These are phyloP conservation scores for Fusarium clavum DNA, from an alignment of 2,329 filamentous ascomycete genomes.

Conservation along the genomic window DNA sequence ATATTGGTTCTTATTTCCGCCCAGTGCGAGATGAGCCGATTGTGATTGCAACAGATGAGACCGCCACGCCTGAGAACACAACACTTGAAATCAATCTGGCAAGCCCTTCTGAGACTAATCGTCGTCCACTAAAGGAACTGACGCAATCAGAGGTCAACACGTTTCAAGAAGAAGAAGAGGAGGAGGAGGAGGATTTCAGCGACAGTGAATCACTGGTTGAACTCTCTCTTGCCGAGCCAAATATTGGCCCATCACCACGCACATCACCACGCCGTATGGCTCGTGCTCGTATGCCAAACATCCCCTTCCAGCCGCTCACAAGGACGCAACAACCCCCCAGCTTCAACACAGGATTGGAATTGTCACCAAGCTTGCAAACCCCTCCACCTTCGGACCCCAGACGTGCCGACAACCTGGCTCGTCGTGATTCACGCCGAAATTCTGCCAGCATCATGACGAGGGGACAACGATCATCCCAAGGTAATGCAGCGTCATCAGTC, in stretches of 20 bases:
- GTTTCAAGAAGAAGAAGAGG: conserved; percentile 33
- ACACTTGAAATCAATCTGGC: conserved; percentile 10
- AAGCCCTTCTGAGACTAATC: conserved; percentile 17
- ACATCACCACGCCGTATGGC: conserved; percentile 11
- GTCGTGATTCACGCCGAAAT: conserved; percentile 11
- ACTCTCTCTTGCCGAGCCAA: conserved; percentile 11
- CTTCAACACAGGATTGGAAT: not conserved
- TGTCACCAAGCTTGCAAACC: conserved; percentile 33
- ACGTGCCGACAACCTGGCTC: conserved; percentile 9
- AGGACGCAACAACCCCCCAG: conserved; percentile 8
- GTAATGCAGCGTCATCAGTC: conserved; percentile 1
- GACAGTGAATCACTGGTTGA: conserved; percentile 2
- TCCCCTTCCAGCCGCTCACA: conserved; percentile 17
- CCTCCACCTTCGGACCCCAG: conserved; percentile 45
- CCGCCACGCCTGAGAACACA: conserved; percentile 44
- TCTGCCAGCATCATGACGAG: conserved; percentile 7
- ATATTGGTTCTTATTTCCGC: conserved; percentile 51
- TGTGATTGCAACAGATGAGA: conserved; percentile 52
- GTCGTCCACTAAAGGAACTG: conserved; percentile 40
- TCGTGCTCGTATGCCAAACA: conserved; percentile 9
- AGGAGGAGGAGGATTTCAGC: conserved; percentile 19
- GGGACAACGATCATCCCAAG: conserved; percentile 8
- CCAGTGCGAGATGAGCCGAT: conserved; percentile 43
- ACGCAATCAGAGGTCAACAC: conserved; percentile 40
- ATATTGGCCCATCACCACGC: conserved; percentile 8